Base-by-base conservation (phyloP, 2,329 filamentous ascomycete genomes). In the Chaetomium globosum region DNA sequence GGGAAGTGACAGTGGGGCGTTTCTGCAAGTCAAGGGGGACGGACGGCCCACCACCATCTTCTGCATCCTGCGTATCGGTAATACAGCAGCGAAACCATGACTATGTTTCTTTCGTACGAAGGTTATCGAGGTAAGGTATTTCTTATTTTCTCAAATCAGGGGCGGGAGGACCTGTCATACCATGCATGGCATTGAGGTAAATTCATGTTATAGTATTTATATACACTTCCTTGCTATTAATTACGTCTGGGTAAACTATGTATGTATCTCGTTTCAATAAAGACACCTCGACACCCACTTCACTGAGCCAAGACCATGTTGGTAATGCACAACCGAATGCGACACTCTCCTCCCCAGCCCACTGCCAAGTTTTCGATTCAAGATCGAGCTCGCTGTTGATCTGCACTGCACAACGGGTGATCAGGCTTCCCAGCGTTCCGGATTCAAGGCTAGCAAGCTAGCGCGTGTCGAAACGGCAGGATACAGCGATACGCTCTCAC, bases 11-110 rank as follows among this genome's bases (percentile, higher is more conserved):
- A 53, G 57, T 56, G 63, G 51, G 63, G 56, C 56, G 28, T 33
- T 12, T 16, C 56, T 64, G 56, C 56, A 56, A 52, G 51, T 39
- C 28, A 43, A 64, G 62, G 61, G 61, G 36, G 56, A 31, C n/a
- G 36, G 56, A 31, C n/a, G 31, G 53, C 30, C 53, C 61, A 63
- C 53, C 61, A 63, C 53, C 53, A 7, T 21, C 12, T 28, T 51
- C 59, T 30, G 56, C 39, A 43, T 4, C 36, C 57, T 39, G 51
- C 55, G 39, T 12, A 48, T 26, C 59, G 49, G n/a, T 60, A 53
- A 36, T 51, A 36, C 57, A 33, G 10, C 43, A 33, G 10, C 43
- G 43, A 26, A 59, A 16, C 12, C 16, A 21, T 13, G 3, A 6
- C 12, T 16, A 19, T 21, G 9, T 30, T 28, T 30, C 49, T 13